Evolutionary conservation across 1,284 basidiomycete species (phyloP).

Genomic region (Ganoderma meredithae): DNA sequence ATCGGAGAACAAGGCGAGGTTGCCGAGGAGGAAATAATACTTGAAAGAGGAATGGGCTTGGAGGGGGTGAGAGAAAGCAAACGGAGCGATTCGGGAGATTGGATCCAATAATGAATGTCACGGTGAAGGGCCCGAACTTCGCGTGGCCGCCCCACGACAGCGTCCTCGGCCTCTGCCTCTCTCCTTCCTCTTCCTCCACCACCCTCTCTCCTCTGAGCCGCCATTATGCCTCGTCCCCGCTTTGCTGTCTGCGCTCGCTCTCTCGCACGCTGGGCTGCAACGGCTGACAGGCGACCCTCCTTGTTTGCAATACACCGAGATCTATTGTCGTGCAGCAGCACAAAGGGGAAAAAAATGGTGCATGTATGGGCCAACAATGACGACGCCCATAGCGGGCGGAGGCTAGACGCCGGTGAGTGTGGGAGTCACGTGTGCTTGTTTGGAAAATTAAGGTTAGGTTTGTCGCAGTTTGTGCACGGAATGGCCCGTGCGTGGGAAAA

Average conservation of each 20-base stretch:
- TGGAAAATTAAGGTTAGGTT: constrained; percentile 39
- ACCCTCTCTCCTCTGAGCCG: constrained; percentile 16
- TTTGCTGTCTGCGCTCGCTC: constrained; percentile 13
- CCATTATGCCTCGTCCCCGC: constrained; percentile 8
- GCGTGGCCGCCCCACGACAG: constrained; percentile 37
- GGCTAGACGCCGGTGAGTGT: constrained; percentile 32
- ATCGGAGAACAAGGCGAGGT: constrained; percentile 5
- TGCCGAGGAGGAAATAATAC: neutral
- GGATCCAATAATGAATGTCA: constrained; percentile 36
- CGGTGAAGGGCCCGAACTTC: constrained; percentile 40
- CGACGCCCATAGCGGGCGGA: constrained; percentile 29
- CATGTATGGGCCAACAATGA: constrained; percentile 31
- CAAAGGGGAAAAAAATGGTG: constrained; percentile 6
- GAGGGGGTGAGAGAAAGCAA: constrained; percentile 25
- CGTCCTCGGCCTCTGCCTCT: constrained; percentile 33
- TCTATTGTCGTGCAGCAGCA: constrained; percentile 1
- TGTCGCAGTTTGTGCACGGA: constrained; percentile 33
- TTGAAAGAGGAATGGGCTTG: neutral
- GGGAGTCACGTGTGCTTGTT: constrained; percentile 38
- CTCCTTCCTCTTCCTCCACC: constrained; percentile 33
- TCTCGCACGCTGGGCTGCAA: constrained; percentile 5
- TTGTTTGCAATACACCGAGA: constrained; percentile 26
- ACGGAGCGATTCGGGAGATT: constrained; percentile 30
- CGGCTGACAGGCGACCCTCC: neutral
- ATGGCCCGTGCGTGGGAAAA: constrained; percentile 43